Conservation (phyloP, 371 early-diverging fungal species). For the Mortierella sp. region DNA sequence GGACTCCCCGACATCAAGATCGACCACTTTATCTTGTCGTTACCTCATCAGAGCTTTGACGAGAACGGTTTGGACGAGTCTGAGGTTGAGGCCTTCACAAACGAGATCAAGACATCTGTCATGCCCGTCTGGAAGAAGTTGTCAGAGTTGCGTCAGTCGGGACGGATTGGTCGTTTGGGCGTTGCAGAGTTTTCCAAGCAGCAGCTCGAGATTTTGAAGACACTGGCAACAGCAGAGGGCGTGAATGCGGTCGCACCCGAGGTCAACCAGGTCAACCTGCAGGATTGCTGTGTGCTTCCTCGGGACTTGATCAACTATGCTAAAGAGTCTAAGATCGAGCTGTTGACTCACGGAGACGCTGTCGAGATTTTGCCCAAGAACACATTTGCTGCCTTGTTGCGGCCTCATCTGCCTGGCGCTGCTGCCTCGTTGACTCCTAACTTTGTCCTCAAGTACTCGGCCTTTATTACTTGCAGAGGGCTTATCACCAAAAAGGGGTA, state of each 20-base stretch:
- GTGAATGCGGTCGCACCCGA: constrained; percentile 30
- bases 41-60: constrained; percentile 49
- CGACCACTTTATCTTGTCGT: constrained; percentile 67
- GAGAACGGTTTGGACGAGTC: constrained; percentile 57
- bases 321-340: constrained; percentile 62
- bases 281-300: constrained; percentile 67
- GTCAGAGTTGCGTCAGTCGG: constrained; percentile 36
- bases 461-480: constrained; percentile 65
- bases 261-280: constrained; percentile 61
- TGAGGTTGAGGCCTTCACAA: constrained; percentile 41
- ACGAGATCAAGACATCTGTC: constrained; percentile 20
- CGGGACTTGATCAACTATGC: constrained; percentile 63
- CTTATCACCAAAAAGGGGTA: constrained; percentile 72
- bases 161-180: constrained; percentile 50
- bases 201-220: constrained; percentile 45
- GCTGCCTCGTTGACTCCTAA: constrained; percentile 32
- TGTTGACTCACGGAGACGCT: constrained; percentile 66
- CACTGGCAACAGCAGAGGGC: background rate
- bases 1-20: constrained; percentile 56
- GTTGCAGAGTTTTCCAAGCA: constrained; percentile 53
- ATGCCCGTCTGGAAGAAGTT: constrained; percentile 48
- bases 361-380: constrained; percentile 45
- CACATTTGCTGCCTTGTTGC: constrained; percentile 52
- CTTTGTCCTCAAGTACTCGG: constrained; percentile 70
- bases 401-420: constrained; percentile 50